Evolutionary conservation across 2,329 filamentous ascomycete species (phyloP).

Genomic region (Cladophialophora chaetospira): DNA sequence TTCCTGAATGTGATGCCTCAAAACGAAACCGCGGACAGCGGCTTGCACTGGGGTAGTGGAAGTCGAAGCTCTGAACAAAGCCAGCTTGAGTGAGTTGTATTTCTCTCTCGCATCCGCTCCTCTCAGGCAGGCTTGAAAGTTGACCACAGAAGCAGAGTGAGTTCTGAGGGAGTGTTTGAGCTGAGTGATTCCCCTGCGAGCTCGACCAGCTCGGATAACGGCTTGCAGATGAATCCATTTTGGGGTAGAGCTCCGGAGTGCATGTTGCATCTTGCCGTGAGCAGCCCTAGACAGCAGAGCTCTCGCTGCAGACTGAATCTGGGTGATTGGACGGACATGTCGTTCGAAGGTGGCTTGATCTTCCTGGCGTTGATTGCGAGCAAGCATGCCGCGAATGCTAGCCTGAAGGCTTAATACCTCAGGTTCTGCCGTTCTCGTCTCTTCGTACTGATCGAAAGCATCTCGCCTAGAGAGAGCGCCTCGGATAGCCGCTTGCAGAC

Average conservation of each 20-base stretch:
- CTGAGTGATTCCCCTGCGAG: constrained; percentile 38
- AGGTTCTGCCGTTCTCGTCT: constrained; percentile 64
- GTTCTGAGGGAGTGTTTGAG: constrained; percentile 45
- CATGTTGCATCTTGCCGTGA: constrained; percentile 43
- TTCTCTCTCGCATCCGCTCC: constrained; percentile 47
- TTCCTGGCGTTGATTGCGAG: constrained; percentile 17
- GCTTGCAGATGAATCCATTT: constrained; percentile 51
- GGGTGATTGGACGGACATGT: constrained; percentile 48
- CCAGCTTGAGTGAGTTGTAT: constrained; percentile 48
- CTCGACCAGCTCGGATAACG: constrained; percentile 44
- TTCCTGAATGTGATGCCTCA: constrained; percentile 38
- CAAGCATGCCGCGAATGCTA: constrained; percentile 60
- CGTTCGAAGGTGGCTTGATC: constrained; percentile 23
- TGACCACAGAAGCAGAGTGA: constrained; percentile 47
- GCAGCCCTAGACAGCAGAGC: constrained; percentile 40
- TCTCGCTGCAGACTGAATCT: constrained; percentile 41
- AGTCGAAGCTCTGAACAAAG: constrained; percentile 60
- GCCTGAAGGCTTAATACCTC: constrained; percentile 65
- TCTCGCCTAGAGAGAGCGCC: constrained; percentile 48
- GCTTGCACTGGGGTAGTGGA: constrained; percentile 67
- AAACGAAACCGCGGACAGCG: constrained; percentile 42
- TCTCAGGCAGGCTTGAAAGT: constrained; percentile 57
- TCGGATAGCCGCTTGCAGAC: constrained; percentile 59
- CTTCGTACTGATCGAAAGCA: constrained; percentile 57
- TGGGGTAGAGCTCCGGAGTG: constrained; percentile 44